Evolutionary conservation across 768 basidiomycete genomes (phyloP).

Genomic region (Termitomyces sp.): DNA sequence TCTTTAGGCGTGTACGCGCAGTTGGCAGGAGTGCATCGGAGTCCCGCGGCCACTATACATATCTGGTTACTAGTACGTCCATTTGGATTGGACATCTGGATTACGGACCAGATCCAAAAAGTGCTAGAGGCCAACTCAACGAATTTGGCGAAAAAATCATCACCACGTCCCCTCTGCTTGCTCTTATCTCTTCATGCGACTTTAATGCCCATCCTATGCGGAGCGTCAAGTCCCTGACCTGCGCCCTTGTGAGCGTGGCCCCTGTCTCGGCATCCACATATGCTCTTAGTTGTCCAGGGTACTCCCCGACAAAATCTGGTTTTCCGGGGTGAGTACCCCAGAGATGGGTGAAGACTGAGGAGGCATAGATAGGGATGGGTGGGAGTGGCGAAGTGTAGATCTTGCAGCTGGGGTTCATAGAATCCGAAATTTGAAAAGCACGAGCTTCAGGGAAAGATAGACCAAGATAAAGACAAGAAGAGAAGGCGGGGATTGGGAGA

Average conservation of each 20-base stretch:
- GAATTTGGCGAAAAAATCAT: slow-evolving; percentile 71
- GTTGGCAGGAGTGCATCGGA: slow-evolving; percentile 73
- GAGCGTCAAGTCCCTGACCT: slow-evolving; percentile 49
- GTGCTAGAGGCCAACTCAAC: slow-evolving; percentile 42
- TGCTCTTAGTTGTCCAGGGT: slow-evolving; percentile 40
- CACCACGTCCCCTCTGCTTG: slow-evolving; percentile 49
- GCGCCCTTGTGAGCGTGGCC: slow-evolving; percentile 47
- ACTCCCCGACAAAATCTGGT: slow-evolving; percentile 34
- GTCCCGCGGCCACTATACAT: slow-evolving; percentile 51
- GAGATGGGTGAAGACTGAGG: slow-evolving; percentile 47
- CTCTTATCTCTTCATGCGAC: slow-evolving; percentile 29
- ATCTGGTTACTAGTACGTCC: background rate
- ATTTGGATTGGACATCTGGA: too few relatives aligned
- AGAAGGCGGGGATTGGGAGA: background rate
- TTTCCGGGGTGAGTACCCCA: slow-evolving; percentile 25
- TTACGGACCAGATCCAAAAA: slow-evolving; percentile 40
- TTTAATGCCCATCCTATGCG: slow-evolving; percentile 58
- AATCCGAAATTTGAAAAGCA: background rate
- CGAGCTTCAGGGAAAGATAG: background rate
- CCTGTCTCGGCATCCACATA: slow-evolving; percentile 66
- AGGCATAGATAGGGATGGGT: slow-evolving; percentile 28
- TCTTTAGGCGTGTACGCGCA: slow-evolving; percentile 64
- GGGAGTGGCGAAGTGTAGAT: slow-evolving; percentile 47
- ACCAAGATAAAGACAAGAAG: too few relatives aligned
- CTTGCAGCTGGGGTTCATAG: slow-evolving; percentile 6